A percentile compares a stretch with the other conserved stretches of the same genome.
These are phyloP conservation scores for Clathrus columnatus DNA, from an alignment of 768 basidiomycete genomes.

Conservation along the genomic window DNA sequence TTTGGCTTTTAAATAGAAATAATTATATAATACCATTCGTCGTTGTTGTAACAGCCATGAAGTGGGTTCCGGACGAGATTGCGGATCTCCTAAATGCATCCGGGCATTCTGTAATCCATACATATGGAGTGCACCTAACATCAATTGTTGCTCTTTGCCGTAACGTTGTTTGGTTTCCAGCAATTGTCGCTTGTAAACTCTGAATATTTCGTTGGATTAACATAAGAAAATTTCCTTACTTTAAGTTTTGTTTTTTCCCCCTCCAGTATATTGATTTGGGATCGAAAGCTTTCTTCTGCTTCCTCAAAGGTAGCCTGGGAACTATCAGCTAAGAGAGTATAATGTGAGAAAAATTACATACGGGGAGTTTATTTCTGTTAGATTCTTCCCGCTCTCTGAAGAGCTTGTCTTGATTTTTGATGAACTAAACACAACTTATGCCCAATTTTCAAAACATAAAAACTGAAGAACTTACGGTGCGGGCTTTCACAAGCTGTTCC, in stretches of 20 bases:
- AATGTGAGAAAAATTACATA: slow-evolving; percentile 30
- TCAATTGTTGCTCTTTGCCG: slow-evolving; percentile 68
- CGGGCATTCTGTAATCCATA: slow-evolving; percentile 57
- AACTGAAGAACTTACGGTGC: slow-evolving; percentile 41
- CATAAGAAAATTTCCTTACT: slow-evolving; percentile 40
- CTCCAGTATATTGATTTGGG: slow-evolving; percentile 56
- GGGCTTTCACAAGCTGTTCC: slow-evolving; percentile 76
- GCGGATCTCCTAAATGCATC: slow-evolving; percentile 45
- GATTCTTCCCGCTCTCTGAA: slow-evolving; percentile 70
- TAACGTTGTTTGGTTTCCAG: slow-evolving; percentile 52
- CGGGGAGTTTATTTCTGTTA: slow-evolving; percentile 35
- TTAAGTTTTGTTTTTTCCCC: slow-evolving; percentile 45
- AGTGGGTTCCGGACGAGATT: slow-evolving; percentile 41
- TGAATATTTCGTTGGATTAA: background rate
- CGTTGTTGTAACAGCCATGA: slow-evolving; percentile 70
- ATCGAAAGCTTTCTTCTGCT: slow-evolving; percentile 54
- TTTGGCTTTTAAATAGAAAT: background rate
- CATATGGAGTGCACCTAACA: slow-evolving; percentile 68
- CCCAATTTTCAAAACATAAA: background rate
- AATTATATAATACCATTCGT: slow-evolving; percentile 30
- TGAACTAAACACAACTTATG: slow-evolving; percentile 47
- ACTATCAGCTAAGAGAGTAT: background rate
- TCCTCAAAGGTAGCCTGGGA: slow-evolving; percentile 57
- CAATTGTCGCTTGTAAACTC: slow-evolving; percentile 33
- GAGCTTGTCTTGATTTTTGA: slow-evolving; percentile 84